Percentiles rank a stretch among this genome's conserved stretches.
Evolutionary conservation across 78 protist genomes (phyloP).

Genomic region (Mastigamoeba balamuthi): DNA sequence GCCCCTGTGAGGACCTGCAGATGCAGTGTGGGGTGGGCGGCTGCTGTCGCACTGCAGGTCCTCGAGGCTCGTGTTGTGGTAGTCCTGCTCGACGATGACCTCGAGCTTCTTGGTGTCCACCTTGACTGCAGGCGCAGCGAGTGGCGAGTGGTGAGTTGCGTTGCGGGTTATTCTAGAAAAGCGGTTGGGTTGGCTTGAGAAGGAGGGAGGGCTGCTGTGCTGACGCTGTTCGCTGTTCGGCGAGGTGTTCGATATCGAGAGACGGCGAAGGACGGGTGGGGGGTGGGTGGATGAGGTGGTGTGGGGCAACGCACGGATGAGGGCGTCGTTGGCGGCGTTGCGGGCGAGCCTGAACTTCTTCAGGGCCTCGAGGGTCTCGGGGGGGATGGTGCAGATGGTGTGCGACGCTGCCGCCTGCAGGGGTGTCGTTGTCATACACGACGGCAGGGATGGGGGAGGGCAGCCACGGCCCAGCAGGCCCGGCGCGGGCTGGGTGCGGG

Average conservation of each 20-base stretch:
- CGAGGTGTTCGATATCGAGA: not conserved
- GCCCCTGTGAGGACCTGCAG: no score
- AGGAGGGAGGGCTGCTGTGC: not conserved
- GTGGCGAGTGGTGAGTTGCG: not conserved
- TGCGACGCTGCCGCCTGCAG: no score
- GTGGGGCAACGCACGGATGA: conserved; percentile 5
- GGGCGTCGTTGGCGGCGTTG: conserved; percentile 17
- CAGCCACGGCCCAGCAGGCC: no score
- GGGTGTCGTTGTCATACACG: no score
- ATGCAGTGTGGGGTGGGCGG: no score
- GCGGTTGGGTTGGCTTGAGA: not conserved
- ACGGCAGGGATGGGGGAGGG: no score
- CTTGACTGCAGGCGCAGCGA: conserved; percentile 8
- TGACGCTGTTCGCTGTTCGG: not conserved
- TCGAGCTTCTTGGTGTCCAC: conserved; percentile 1
- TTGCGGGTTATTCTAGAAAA: not conserved
- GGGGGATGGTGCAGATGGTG: conserved; percentile 16
- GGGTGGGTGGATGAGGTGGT: not conserved
- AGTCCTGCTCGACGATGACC: conserved; percentile 14
- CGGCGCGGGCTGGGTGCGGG: no score
- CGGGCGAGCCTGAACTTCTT: conserved; percentile 17
- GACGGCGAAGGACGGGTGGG: not conserved
- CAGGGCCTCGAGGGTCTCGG: not conserved
- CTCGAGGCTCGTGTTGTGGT: conserved; percentile 29
- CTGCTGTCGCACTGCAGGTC: no score